Base-by-base conservation (phyloP, 805 yeast genomes). In the Priceomyces melissophilus region DNA sequence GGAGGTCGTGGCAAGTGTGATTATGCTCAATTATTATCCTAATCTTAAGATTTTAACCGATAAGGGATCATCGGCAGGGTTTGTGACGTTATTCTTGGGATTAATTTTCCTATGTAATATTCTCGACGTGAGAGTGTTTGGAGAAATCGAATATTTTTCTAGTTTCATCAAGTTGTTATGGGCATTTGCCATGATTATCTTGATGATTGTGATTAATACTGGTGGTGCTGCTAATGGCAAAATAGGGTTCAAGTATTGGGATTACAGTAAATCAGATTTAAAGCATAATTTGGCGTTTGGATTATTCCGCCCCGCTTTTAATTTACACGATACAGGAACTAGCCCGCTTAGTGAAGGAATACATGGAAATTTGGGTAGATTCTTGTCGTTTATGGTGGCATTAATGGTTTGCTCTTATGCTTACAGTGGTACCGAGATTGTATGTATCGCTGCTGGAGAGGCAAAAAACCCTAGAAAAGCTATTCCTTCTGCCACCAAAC, bases 391-490 rank as follows among this genome's bases (percentile, higher is more conserved):
- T 7, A 41, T 82, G 28, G 75, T 80, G 1, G 87, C 88, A 1
- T 63, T 81, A 7, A 61, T 80, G 35, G 78, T 81, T 14, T 81
- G 89, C 0, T 71, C 87, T 0, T 87, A 82, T 58, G 84, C 95
- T 0, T 87, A 82, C 53, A 79, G 84, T 37, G 95, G 95, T 0
- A 84, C 89, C 1, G 95, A 87, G 50, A 80, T 83, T 57, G 90
- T 87, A 10, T 80, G 86, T 47, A 78, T 86, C 40, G 91, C 93
- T 2, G 88, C 91, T 5, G 86, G 90, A 58, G 96, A 87, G 58
- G 85, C 90, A n/a, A 70, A 82, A 45, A 82, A 84, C 48, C 95
- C 96, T 4, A 69, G 93, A 48, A 78, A 73, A 45, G 81, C 91
- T 0, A 68, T 87, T 12, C 95, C 95, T 1, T 73, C 81, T 9